Percentiles rank a stretch among this genome's conserved stretches.
phyloP scores from a whole-genome alignment of 257 asterid species.

The Nicotiana paniculata region DNA sequence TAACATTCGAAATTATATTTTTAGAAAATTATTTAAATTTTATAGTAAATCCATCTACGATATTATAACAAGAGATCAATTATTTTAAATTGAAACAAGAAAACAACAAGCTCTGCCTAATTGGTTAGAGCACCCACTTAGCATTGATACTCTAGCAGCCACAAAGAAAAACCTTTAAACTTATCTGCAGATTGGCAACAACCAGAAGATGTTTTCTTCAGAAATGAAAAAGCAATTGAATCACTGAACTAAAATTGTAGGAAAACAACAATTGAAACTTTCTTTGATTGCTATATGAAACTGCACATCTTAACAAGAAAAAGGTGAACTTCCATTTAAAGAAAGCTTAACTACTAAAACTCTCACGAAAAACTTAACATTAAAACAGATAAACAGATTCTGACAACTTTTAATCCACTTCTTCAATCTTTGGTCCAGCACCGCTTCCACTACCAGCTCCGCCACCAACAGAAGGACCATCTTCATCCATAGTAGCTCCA shows the following conservation, averaged over 20 bases:
- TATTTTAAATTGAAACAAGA: too few species aligned
- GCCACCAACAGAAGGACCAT: conserved; percentile 14
- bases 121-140: too few species aligned
- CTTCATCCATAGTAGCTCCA: conserved; percentile 24
- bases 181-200: too few species aligned
- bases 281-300: neutral
- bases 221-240: too few species aligned
- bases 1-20: too few species aligned
- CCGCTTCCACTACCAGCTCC: conserved; percentile 2
- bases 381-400: neutral
- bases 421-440: conserved; percentile 28
- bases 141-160: too few species aligned
- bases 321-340: neutral
- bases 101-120: too few species aligned
- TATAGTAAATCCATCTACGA: too few species aligned
- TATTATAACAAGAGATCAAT: too few species aligned
- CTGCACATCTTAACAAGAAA: neutral
- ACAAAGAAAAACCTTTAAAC: too few species aligned
- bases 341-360: neutral
- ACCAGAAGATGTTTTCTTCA: too few species aligned
- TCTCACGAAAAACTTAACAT: neutral
- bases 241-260: neutral
- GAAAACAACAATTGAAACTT: neutral
- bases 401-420: conserved; percentile 10
- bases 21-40: too few species aligned